phyloP scores from a whole-genome alignment of 2,329 filamentous ascomycete species.

The Kalaharituber pfeilii region DNA sequence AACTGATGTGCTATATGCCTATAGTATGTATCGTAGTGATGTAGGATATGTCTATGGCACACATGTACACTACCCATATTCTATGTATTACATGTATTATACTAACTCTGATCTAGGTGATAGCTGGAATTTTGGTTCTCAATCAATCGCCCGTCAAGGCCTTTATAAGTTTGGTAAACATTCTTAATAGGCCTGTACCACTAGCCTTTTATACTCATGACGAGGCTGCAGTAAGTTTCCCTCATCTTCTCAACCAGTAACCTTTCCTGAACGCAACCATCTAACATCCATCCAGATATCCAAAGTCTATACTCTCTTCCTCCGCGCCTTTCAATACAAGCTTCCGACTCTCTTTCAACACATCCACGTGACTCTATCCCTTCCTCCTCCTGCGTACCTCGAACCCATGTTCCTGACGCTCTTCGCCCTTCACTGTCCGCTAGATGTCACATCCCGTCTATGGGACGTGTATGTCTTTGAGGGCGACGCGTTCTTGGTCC shows the following conservation, averaged over 20 bases:
- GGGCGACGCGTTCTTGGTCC: conserved; percentile 52
- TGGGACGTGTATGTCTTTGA: conserved; percentile 78
- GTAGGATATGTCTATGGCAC: conserved; percentile 61
- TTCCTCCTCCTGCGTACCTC: conserved; percentile 39
- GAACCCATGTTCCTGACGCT: conserved; percentile 44
- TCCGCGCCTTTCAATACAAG: conserved; percentile 49
- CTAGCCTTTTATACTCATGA: conserved; percentile 61
- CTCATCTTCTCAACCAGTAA: background rate
- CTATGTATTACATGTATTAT: background rate
- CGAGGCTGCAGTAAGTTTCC: conserved; percentile 33
- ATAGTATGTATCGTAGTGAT: conserved; percentile 65
- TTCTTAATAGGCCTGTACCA: conserved; percentile 58
- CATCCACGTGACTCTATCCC: conserved; percentile 36
- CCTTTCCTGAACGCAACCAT: background rate
- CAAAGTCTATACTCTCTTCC: conserved; percentile 50
- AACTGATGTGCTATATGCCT: conserved; percentile 57
- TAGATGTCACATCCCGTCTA: conserved; percentile 54
- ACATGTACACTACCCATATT: conserved; percentile 39
- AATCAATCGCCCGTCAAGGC: conserved; percentile 44
- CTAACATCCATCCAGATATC: conserved; percentile 30
- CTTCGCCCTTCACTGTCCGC: conserved; percentile 44
- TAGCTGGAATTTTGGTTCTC: conserved; percentile 57
- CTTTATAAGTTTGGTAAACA: conserved; percentile 57
- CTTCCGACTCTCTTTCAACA: conserved; percentile 46
- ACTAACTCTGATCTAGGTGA: conserved; percentile 34